Percentiles rank a stretch among this genome's conserved stretches.
These are phyloP conservation scores for Lagenidium giganteum DNA, from an alignment of 352 stramenopile species.

Conservation along the genomic window DNA sequence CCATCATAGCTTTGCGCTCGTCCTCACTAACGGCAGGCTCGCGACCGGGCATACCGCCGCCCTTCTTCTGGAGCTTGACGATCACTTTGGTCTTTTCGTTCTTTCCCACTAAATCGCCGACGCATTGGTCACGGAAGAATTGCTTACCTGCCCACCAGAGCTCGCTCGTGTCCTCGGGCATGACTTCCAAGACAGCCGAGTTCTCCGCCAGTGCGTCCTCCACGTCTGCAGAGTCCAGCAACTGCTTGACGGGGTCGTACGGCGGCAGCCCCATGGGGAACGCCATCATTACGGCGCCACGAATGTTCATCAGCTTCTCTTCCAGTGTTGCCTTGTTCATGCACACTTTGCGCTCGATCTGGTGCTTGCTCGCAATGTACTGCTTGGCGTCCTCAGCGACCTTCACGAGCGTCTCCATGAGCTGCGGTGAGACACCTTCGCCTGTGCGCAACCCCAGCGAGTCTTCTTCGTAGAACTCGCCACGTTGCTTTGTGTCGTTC, in stretches of 20 bases:
- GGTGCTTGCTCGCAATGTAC: constrained; percentile 60
- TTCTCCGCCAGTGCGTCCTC: constrained; percentile 58
- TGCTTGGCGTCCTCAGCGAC: constrained; percentile 75
- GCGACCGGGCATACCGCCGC: constrained; percentile 77
- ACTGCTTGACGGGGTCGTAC: constrained; percentile 83
- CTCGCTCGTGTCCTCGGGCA: constrained; percentile 80
- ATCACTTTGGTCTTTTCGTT: constrained; percentile 96
- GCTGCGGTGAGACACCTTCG: constrained; percentile 81
- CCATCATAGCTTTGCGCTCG: constrained; percentile 97
- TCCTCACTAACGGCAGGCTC: constrained; percentile 89
- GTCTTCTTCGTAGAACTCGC: constrained; percentile 82
- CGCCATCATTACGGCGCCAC: constrained; percentile 89
- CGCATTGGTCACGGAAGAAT: constrained; percentile 88
- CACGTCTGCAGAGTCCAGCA: constrained; percentile 70
- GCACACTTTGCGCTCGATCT: constrained; percentile 60
- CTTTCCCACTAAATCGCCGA: constrained; percentile 88
- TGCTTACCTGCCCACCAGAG: constrained; percentile 96
- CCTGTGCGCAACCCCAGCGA: constrained; percentile 83
- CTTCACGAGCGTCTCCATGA: constrained; percentile 68
- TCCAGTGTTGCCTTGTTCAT: constrained; percentile 60
- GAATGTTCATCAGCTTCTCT: constrained; percentile 92
- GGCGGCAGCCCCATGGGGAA: constrained; percentile 93
- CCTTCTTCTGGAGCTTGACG: constrained; percentile 89
- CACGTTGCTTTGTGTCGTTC: constrained; percentile 40
- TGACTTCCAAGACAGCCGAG: constrained; percentile 70